A percentile compares a stretch with the other conserved stretches of the same genome.
phyloP scores from a whole-genome alignment of 345 rosid species.

The Aquilaria malaccensis region DNA sequence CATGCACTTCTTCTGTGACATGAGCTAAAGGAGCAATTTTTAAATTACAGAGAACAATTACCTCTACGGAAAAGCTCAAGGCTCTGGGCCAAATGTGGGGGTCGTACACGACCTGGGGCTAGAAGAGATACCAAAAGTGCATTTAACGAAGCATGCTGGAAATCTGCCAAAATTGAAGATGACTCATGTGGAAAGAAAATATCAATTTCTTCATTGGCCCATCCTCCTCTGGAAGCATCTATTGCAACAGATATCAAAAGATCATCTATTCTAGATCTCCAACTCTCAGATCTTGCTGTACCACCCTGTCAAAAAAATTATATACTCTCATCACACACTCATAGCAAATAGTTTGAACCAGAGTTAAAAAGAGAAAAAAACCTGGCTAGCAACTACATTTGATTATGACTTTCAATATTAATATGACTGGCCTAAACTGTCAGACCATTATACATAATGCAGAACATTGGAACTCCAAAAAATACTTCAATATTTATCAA shows the following conservation, averaged over 20 bases:
- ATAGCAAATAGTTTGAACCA: background rate
- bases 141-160: constrained; percentile 65
- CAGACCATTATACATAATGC: too few relatives aligned
- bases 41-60: constrained; percentile 16
- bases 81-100: constrained; percentile 51
- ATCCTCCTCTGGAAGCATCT: constrained; percentile 45
- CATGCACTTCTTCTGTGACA: too few relatives aligned
- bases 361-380: too few relatives aligned
- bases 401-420: too few relatives aligned
- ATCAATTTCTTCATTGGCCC: constrained; percentile 39
- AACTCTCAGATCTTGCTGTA: constrained; percentile 50
- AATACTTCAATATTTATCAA: too few relatives aligned
- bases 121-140: constrained; percentile 74
- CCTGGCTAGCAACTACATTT: too few relatives aligned
- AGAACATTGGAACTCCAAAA: too few relatives aligned
- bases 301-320: constrained; percentile 50
- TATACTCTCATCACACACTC: background rate
- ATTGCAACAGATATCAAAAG: constrained; percentile 52
- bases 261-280: constrained; percentile 56
- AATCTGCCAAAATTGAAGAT: constrained; percentile 30
- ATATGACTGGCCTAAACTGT: too few relatives aligned
- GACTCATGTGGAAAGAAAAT: constrained; percentile 27
- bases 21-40: background rate
- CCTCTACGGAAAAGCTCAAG: constrained; percentile 79
- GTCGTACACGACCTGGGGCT: constrained; percentile 53